phyloP scores from a whole-genome alignment of 176 grass and related monocot species.

The Triticum turgidum region DNA sequence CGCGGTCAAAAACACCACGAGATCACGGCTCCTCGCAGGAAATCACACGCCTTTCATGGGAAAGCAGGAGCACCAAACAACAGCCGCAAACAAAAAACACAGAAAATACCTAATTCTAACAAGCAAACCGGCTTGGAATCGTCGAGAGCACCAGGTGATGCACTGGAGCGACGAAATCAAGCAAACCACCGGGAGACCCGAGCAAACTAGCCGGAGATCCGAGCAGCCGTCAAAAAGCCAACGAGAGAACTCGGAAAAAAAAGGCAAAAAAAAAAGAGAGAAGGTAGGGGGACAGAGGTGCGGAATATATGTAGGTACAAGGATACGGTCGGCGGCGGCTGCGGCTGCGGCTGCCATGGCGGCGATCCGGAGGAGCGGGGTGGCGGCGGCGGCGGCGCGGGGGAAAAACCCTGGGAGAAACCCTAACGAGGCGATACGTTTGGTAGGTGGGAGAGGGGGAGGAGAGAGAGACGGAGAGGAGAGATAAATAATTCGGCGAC shows the following conservation, averaged over 20 bases:
- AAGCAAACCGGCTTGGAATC: not conserved
- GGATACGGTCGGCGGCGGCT: constrained; percentile 59
- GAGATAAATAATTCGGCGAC: not conserved
- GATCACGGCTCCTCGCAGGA: not conserved
- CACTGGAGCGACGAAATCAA: not conserved
- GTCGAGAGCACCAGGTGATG: not conserved
- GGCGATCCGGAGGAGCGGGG: constrained; percentile 22
- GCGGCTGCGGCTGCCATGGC: constrained; percentile 42
- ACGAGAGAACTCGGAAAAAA: not conserved
- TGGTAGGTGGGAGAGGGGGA: not conserved
- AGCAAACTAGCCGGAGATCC: not conserved
- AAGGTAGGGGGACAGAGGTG: not conserved
- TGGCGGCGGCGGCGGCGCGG: constrained; percentile 13
- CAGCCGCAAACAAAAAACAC: not conserved
- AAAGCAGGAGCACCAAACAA: not conserved
- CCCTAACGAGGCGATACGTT: constrained; percentile 12
- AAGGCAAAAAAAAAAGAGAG: not conserved
- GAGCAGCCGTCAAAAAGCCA: not conserved
- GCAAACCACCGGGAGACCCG: constrained; percentile 26
- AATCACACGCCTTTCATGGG: not conserved
- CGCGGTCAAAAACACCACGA: not conserved
- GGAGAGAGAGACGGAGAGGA: not conserved
- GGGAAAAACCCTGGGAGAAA: constrained; percentile 45
- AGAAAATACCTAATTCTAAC: not conserved
- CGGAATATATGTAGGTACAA: not conserved